Evolutionary conservation across 2,329 filamentous ascomycete species (phyloP).

Genomic region (Diaporthe sp.): DNA sequence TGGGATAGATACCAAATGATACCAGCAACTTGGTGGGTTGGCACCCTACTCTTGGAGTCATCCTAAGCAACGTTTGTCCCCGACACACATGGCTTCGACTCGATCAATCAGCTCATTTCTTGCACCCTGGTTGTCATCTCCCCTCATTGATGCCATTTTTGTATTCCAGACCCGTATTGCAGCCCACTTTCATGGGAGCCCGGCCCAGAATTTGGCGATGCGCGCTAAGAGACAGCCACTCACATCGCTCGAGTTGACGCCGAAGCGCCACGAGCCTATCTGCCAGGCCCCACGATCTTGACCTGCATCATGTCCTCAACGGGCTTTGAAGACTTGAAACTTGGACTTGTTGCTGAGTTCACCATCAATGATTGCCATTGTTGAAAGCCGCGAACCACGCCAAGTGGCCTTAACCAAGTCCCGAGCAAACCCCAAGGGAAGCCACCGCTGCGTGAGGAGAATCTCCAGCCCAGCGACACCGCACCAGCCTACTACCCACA

Average conservation of each 20-base stretch:
- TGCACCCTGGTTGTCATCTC: conserved; percentile 7
- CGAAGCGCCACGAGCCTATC: conserved; percentile 17
- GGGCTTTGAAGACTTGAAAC: neutral
- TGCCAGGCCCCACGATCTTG: neutral
- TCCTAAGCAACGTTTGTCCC: neutral
- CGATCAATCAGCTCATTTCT: neutral
- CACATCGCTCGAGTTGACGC: conserved; percentile 27
- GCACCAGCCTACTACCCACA: neutral
- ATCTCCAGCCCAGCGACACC: neutral
- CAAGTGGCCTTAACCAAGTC: neutral
- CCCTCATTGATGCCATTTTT: conserved; percentile 24
- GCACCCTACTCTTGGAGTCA: neutral
- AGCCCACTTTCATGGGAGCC: neutral
- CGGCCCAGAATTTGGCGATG: conserved; percentile 7
- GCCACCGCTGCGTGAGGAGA: neutral
- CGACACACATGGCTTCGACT: neutral
- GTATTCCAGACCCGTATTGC: neutral
- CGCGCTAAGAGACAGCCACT: conserved; percentile 27
- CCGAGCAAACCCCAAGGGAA: neutral
- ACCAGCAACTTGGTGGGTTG: conserved; percentile 11
- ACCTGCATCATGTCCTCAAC: neutral
- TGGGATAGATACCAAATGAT: conserved; percentile 32
- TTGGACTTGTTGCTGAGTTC: neutral
- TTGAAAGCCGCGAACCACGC: neutral
- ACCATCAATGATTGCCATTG: neutral